Base-by-base conservation (phyloP, 257 asterid genomes). In the Phtheirospermum japonicum region DNA sequence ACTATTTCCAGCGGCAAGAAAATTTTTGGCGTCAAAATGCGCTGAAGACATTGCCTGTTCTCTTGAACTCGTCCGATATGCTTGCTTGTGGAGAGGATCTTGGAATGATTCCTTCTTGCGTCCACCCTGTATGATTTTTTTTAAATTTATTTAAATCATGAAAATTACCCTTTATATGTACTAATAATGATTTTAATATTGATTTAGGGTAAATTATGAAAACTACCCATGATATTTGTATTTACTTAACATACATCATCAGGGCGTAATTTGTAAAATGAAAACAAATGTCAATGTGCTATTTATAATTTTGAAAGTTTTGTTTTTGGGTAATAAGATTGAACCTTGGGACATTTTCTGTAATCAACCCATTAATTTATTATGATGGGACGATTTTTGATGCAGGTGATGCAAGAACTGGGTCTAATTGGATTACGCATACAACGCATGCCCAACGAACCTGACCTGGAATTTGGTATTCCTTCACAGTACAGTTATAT, bases 71-170 rank as follows among this genome's bases (percentile, higher is more conserved):
- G 9, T 93, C 99, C 5, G 95, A 87, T 72, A 93, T 93, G 99
- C 83, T 93, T 70, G 95, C 97, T 75, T 93, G 99, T 74, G 99
- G 99, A 55, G 99, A 89, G 75, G 99, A 93, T 80, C 99, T 93
- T 36, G 99, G 99, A 64, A 54, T 93, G 65, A 85, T 87, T 70
- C 99, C 99, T 60, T 83, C 96, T 42, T 89, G 96, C 59, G 97
- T 93, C 72, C 95, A 89, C 71, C 97, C 99, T 11, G 99, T 92
- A 84, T 57, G 82, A 69, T 70, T 54, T 9, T 11, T 40, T 12
- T 40, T n/a, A n/a, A n/a, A n/a, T n/a, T n/a, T n/a, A n/a, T n/a
- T n/a, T n/a, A n/a, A 11, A 10, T 40, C 14, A 12, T 40, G 48
- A 40, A 40, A 40, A 45, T 45, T 7, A 16, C 9, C 52, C 23